Evolutionary conservation across 352 stramenopile genomes (phyloP), one percentile per base, ranked within the genome.

Genomic region (Halophytophthora batemanensis): DNA sequence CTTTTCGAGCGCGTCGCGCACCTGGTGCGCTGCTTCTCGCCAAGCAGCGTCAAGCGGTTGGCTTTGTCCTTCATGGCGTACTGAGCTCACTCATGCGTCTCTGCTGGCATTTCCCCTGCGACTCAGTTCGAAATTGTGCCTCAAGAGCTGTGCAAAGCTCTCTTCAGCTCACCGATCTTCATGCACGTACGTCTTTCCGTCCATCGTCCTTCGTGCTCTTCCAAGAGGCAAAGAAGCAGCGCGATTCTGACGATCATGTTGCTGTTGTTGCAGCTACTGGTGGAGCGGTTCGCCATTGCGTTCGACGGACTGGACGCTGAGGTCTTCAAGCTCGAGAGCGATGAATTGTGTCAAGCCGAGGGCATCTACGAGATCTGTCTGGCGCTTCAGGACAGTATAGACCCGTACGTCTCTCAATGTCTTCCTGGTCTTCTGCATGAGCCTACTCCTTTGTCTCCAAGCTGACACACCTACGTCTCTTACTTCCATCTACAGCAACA

Each of bases 301-400:
- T 82, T 84, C 50, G 61, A 71, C 23, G 63, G 62, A 2, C 68
- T 77, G 39, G 69, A 87, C 41, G 62, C 59, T 11, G 77, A 86
- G 18, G 40, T 83, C 13, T 93, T 93, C 48, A 86, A 82, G 38
- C 46, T 85, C 13, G 77, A 93, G 45, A 81, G 76, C 31, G 82
- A 89, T 28, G 59, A 85, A 34, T 46, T 93, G 53, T 82, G 64
- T 41, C 66, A 76, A 50, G 60, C 56, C 0, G 82, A 88, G 13
- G 74, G 74, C 17, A 67, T 87, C 22, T 84, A 68, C 44, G 69
- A 79, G 12, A 72, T 69, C 18, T 86, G 74, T 38, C 11, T 60
- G 35, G 18, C 84, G 37, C 37, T 92, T 2, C 39, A 53, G 41
- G 54, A 80, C 41, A 76, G 71, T 28, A 61, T 89, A 2, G 74